Conservation (phyloP, 345 rosid species). For the Limnanthes douglasii region DNA sequence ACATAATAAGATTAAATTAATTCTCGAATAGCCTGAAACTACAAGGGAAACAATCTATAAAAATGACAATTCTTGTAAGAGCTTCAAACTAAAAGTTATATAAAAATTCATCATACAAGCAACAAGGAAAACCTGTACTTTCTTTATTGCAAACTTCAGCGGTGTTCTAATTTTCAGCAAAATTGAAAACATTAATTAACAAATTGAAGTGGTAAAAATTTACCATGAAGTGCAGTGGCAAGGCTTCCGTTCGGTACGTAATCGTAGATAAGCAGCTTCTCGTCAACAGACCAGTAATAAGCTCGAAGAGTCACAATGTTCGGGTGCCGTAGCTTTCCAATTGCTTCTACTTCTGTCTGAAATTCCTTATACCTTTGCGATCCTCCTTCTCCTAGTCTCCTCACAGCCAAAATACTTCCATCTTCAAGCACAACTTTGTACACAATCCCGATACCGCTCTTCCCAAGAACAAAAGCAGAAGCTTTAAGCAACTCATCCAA, state of each 20-base stretch:
- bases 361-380: slow-evolving; percentile 94
- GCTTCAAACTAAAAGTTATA: no score
- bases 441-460: slow-evolving; percentile 92
- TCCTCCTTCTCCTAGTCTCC: slow-evolving; percentile 95
- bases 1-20: no score
- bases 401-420: slow-evolving; percentile 71
- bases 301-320: slow-evolving; percentile 78
- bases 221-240: slow-evolving; percentile 76
- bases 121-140: no score
- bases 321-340: slow-evolving; percentile 86
- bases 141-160: no score
- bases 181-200: no score
- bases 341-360: slow-evolving; percentile 90
- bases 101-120: no score
- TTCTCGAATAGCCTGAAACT: no score
- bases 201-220: slow-evolving; percentile 5
- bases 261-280: slow-evolving; percentile 86
- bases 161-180: no score
- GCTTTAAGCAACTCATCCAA: slow-evolving; percentile 94
- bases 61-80: no score
- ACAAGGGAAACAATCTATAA: no score
- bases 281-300: slow-evolving; percentile 96
- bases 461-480: slow-evolving; percentile 88
- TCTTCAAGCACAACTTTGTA: slow-evolving; percentile 95
- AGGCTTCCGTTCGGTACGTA: slow-evolving; percentile 77